Conservation (phyloP, 345 rosid species). For the Gossypium turneri region DNA sequence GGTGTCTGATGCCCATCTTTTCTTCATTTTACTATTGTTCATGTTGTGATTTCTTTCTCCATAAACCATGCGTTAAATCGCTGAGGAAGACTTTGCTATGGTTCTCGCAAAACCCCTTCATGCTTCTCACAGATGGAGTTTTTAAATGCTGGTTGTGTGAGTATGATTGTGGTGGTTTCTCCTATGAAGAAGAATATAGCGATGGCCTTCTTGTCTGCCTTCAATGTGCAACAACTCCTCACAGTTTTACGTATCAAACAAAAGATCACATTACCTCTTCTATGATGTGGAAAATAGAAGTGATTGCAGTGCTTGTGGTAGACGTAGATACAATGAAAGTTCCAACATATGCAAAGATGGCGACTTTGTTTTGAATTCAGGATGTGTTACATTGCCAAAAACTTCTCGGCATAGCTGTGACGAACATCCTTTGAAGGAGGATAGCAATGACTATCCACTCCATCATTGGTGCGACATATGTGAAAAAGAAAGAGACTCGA, state of each 20-base stretch:
- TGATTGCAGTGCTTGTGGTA: background rate
- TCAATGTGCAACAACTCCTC: too few relatives aligned
- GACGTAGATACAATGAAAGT: background rate
- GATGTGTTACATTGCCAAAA: conserved; percentile 10
- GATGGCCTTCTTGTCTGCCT: too few relatives aligned
- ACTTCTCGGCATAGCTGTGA: conserved; percentile 7
- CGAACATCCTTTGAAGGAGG: conserved; percentile 8
- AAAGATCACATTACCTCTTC: too few relatives aligned
- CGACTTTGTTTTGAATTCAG: background rate
- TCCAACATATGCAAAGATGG: background rate
- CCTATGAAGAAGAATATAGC: background rate
- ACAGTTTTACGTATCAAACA: too few relatives aligned
- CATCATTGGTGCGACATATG: too few relatives aligned
- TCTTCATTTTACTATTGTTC: too few relatives aligned
- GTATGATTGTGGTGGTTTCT: background rate
- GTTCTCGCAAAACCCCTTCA: background rate
- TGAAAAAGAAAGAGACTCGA: too few relatives aligned
- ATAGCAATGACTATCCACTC: too few relatives aligned
- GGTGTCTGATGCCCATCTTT: conserved; percentile 12
- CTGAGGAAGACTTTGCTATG: background rate
- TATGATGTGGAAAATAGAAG: too few relatives aligned
- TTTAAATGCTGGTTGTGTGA: background rate
- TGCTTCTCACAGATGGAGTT: background rate
- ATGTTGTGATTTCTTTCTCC: too few relatives aligned
- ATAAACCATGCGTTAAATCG: conserved; percentile 12